phyloP scores from a whole-genome alignment of 352 stramenopile genomes.

The Phytophthora macrochlamydospora region DNA sequence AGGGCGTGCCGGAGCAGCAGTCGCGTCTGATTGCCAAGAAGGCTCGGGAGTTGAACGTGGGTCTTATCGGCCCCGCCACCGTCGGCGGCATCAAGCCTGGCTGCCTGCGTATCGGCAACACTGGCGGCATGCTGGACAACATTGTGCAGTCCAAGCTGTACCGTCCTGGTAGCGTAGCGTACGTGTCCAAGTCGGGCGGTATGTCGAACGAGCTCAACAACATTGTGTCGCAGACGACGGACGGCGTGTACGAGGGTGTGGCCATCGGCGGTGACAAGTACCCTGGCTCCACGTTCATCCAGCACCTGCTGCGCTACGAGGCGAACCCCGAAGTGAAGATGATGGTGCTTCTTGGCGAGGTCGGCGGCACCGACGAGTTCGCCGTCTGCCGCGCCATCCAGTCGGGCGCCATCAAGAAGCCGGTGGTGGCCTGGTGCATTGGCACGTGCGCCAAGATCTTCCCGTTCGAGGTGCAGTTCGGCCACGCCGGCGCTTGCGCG shows the following conservation, averaged over 20 bases:
- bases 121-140: constrained; percentile 98
- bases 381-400: constrained; percentile 94
- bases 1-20: constrained; percentile 96
- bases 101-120: constrained; percentile 97
- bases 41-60: constrained; percentile 90
- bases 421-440: constrained; percentile 98
- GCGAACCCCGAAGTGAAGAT: constrained; percentile 96
- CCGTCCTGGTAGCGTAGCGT: constrained; percentile 94
- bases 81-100: constrained; percentile 97
- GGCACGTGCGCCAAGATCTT: constrained; percentile 98
- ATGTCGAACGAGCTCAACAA: constrained; percentile 99
- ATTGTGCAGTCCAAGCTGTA: constrained; percentile 98
- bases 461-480: constrained; percentile 97
- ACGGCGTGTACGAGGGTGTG: constrained; percentile 96
- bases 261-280: constrained; percentile 96
- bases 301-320: constrained; percentile 97
- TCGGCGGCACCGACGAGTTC: constrained; percentile 97
- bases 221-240: constrained; percentile 95
- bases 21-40: constrained; percentile 95
- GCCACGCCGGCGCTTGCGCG: constrained; percentile 94
- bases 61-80: constrained; percentile 95
- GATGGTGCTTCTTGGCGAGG: constrained; percentile 96
- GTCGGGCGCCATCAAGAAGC: constrained; percentile 95
- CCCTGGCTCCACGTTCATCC: constrained; percentile 96
- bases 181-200: constrained; percentile 96